Base-by-base conservation (phyloP, 371 early-diverging fungal genomes). In the Ecytonucleospora hepatopenaei region DNA sequence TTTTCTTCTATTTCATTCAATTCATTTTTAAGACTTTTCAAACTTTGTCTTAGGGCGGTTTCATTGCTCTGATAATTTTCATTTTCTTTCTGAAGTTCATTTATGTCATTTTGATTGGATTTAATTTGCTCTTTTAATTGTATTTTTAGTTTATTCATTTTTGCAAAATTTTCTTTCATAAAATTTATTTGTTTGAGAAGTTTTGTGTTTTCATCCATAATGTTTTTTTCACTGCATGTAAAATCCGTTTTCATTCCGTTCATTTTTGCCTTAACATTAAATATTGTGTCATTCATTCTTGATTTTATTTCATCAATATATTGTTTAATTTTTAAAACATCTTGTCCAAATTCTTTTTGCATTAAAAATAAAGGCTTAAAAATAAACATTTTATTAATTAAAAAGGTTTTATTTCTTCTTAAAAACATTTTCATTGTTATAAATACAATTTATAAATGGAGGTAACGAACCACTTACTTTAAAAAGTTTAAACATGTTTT, bases 401-500 rank as follows among this genome's bases (percentile, higher is more conserved):
- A n/a, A n/a, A n/a, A n/a, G n/a, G n/a, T n/a, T n/a, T n/a, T n/a
- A n/a, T n/a, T n/a, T n/a, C n/a, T n/a, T n/a, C n/a, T n/a, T n/a
- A n/a, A n/a, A n/a, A n/a, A n/a, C n/a, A 8, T 51, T 51, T 8
- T 51, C 26, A 17, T 21, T 60, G 35, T 59, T 62, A 30, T 72
- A 63, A 19, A 72, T 34, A 68, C 59, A 72, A 35, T 72, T 72
- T 15, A 72, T 48, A 56, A 65, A 67, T 55, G 53, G 26, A 15
- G 72, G 72, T 23, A 72, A 30, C 8, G 63, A 64, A 30, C 68
- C 72, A 32, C 62, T 69, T 15, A 55, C 40, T 56, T 67, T 65
- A 26, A 72, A 65, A 27, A 78, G 47, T 23, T 54, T 67, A 48
- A 78, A 61, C 15, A 78, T 60, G 62, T 67, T 78, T n/a, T 62